Evolutionary conservation across 192 early-diverging fungal species (phyloP).

Genomic region (Coemansia umbellata): DNA sequence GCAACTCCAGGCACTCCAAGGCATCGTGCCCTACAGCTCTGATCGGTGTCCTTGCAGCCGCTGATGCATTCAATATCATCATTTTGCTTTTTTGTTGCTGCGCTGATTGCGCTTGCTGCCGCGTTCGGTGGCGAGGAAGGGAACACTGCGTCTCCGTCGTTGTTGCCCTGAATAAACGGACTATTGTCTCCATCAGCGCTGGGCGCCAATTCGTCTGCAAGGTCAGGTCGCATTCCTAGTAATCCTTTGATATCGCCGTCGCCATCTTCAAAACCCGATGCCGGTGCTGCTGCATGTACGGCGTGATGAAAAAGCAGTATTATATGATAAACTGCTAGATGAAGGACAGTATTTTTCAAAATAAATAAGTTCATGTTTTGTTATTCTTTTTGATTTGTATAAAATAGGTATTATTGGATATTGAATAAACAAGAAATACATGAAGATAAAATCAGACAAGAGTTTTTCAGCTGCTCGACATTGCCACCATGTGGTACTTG

Average conservation of each 20-base stretch:
- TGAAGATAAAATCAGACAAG: too few species aligned
- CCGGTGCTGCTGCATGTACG: not conserved
- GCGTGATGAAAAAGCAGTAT: too few species aligned
- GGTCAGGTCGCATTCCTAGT: constrained; percentile 28
- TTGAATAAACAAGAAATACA: too few species aligned
- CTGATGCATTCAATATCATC: constrained; percentile 21
- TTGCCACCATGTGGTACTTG: too few species aligned
- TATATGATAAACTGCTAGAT: too few species aligned
- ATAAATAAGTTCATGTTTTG: too few species aligned
- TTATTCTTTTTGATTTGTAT: too few species aligned
- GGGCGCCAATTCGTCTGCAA: constrained; percentile 17
- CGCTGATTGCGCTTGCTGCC: not conserved
- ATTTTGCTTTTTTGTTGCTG: not conserved
- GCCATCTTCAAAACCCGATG: not conserved
- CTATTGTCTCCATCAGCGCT: not conserved
- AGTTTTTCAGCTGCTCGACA: too few species aligned
- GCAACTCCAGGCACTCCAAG: constrained; percentile 44
- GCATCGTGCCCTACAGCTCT: constrained; percentile 42
- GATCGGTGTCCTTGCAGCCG: constrained; percentile 24
- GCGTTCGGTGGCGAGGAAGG: too few species aligned
- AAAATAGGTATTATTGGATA: too few species aligned
- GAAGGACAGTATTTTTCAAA: too few species aligned
- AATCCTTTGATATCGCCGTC: constrained; percentile 10
- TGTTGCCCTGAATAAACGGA: not conserved
- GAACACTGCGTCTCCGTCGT: not conserved